phyloP scores from a whole-genome alignment of 2,329 filamentous ascomycete genomes.

The Colletotrichum cordylinicola region DNA sequence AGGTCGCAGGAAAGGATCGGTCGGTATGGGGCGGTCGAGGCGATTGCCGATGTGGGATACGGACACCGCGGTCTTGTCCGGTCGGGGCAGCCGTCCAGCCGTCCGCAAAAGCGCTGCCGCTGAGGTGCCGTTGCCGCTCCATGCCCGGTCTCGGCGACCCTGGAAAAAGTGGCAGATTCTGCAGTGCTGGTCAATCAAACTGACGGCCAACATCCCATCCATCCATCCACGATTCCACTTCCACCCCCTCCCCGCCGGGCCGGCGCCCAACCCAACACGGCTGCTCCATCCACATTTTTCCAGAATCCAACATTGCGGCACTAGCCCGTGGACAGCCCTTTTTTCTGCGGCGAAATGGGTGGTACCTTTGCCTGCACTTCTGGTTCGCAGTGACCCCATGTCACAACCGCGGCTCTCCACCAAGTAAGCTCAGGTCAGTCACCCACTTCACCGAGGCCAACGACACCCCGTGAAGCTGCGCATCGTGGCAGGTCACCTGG shows the following conservation, averaged over 20 bases:
- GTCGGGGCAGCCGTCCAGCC: conserved; percentile 6
- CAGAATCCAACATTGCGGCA: conserved; percentile 19
- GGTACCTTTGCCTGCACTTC: conserved; percentile 16
- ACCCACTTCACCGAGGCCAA: conserved; percentile 20
- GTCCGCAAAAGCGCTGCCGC: neutral
- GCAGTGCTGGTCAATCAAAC: conserved; percentile 9
- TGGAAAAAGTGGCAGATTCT: conserved; percentile 3
- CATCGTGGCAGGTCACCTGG: conserved; percentile 7
- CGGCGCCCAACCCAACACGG: conserved; percentile 18
- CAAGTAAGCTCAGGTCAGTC: conserved; percentile 20
- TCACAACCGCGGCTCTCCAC: conserved; percentile 21
- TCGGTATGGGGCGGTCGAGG: conserved; percentile 10
- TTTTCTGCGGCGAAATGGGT: conserved; percentile 1
- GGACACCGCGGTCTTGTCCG: conserved; percentile 8
- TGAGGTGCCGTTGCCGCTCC: conserved; percentile 6
- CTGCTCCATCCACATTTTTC: conserved; percentile 23
- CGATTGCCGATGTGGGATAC: conserved; percentile 15
- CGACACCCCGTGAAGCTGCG: conserved; percentile 15
- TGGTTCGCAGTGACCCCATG: conserved; percentile 16
- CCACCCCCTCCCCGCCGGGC: conserved; percentile 8
- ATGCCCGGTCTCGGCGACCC: conserved; percentile 16
- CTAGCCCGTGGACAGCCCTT: conserved; percentile 10
- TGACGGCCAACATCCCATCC: neutral
- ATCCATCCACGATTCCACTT: conserved; percentile 1
- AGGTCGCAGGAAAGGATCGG: neutral